Conservation (phyloP, 108 stramenopile genomes). For the Conticribra weissflogii region DNA sequence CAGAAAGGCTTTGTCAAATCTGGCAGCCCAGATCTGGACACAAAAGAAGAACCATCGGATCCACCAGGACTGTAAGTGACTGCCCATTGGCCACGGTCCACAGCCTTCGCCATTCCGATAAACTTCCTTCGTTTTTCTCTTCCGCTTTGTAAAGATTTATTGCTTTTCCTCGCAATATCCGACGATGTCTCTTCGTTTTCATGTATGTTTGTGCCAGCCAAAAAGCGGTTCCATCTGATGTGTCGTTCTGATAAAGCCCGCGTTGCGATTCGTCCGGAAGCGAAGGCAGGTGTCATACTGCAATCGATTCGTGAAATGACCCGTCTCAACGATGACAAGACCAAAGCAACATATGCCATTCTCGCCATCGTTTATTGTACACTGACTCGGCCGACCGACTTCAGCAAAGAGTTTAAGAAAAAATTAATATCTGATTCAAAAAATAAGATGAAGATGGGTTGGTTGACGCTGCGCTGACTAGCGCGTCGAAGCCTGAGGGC, state of each 20-base stretch:
- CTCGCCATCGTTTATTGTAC: not conserved
- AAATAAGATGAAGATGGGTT: no score
- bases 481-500: no score
- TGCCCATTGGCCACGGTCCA: slow-evolving; percentile 78
- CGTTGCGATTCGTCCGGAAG: not conserved
- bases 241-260: not conserved
- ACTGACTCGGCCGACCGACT: no score
- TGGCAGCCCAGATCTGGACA: slow-evolving; percentile 76
- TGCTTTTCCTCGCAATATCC: not conserved
- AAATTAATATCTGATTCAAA: no score
- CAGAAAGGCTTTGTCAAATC: slow-evolving; percentile 54
- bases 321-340: not conserved
- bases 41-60: slow-evolving; percentile 53
- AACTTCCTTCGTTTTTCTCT: slow-evolving; percentile 61
- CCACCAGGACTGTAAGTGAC: slow-evolving; percentile 74
- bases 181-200: not conserved
- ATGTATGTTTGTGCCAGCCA: not conserved
- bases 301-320: not conserved
- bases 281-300: not conserved
- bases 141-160: not conserved
- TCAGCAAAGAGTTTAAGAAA: no score
- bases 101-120: slow-evolving; percentile 85
- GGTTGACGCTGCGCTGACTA: no score
- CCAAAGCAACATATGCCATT: not conserved
- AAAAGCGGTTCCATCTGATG: not conserved